These are phyloP conservation scores for Wilcoxina mikolae DNA, from an alignment of 495 filamentous ascomycete genomes.

Conservation along the genomic window DNA sequence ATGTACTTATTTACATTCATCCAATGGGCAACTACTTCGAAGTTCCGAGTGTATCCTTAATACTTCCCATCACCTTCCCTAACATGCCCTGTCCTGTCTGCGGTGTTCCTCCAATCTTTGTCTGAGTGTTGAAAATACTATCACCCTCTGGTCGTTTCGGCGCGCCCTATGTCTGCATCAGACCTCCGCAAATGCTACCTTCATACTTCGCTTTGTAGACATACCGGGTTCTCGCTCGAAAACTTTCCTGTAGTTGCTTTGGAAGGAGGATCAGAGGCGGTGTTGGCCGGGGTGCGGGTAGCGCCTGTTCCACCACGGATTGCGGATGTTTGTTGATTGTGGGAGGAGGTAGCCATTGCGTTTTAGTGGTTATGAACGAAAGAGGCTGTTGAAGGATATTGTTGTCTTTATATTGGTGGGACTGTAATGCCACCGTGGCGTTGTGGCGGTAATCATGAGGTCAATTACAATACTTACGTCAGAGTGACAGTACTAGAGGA, in stretches of 20 bases:
- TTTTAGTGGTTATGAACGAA: neutral
- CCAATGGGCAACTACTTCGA: too few species aligned
- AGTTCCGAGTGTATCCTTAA: too few species aligned
- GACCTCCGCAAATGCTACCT: neutral
- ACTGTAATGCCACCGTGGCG: neutral
- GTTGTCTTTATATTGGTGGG: neutral
- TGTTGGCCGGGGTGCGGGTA: conserved; percentile 18
- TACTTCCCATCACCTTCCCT: too few species aligned
- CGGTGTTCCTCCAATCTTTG: too few species aligned
- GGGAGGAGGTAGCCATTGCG: conserved; percentile 18
- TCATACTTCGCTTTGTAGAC: neutral
- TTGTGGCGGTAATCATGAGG: neutral
- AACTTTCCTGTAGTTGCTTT: neutral
- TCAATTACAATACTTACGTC: neutral
- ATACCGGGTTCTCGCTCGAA: neutral
- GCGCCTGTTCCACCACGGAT: conserved; percentile 13
- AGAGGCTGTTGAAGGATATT: neutral
- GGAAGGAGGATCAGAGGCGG: conserved; percentile 10
- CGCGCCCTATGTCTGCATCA: neutral
- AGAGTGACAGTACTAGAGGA: neutral
- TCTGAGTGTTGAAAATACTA: too few species aligned
- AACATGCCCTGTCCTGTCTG: too few species aligned
- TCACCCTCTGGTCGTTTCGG: neutral
- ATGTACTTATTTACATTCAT: too few species aligned
- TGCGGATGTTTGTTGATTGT: conserved; percentile 11